Percentiles rank a stretch among this genome's conserved stretches.
Conservation (phyloP, 108 stramenopile genomes). For the Cyclotella choctawhatcheeana region DNA sequence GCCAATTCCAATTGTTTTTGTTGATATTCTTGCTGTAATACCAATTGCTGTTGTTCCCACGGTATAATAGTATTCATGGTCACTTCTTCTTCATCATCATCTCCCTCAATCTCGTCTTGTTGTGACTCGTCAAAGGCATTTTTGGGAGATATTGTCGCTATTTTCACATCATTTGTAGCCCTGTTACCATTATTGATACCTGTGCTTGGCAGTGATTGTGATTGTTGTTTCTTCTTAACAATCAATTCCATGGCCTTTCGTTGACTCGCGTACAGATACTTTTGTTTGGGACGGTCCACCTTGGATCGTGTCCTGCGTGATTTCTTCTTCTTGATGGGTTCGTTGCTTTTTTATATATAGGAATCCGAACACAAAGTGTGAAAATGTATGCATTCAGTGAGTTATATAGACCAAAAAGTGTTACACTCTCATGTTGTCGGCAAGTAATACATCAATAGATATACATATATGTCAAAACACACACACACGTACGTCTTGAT, state of each 20-base stretch:
- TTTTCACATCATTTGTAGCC: not conserved
- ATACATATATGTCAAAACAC: too few relatives aligned
- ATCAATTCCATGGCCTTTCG: slow-evolving; percentile 24
- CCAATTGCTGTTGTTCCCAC: slow-evolving; percentile 12
- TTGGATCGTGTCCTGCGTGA: slow-evolving; percentile 57
- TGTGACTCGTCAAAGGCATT: not conserved
- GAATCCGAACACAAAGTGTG: not conserved
- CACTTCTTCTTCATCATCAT: not conserved
- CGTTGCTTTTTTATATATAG: not conserved
- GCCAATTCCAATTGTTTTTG: slow-evolving; percentile 42
- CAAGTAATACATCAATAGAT: too few relatives aligned
- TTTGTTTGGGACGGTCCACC: slow-evolving; percentile 72
- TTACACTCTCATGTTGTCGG: too few relatives aligned
- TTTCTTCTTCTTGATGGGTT: slow-evolving; percentile 30
- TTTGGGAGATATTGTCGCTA: too few relatives aligned
- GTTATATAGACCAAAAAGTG: too few relatives aligned
- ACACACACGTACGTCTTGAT: not conserved
- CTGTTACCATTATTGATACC: not conserved
- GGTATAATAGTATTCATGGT: not conserved
- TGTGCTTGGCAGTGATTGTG: not conserved
- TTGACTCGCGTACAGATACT: slow-evolving; percentile 72
- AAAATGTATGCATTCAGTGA: too few relatives aligned
- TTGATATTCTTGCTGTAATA: slow-evolving; percentile 19
- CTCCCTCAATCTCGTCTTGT: not conserved
- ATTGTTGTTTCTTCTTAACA: slow-evolving; percentile 17